Base-by-base conservation (phyloP, 2,329 filamentous ascomycete species). In the Paraconiothyrium sp. region DNA sequence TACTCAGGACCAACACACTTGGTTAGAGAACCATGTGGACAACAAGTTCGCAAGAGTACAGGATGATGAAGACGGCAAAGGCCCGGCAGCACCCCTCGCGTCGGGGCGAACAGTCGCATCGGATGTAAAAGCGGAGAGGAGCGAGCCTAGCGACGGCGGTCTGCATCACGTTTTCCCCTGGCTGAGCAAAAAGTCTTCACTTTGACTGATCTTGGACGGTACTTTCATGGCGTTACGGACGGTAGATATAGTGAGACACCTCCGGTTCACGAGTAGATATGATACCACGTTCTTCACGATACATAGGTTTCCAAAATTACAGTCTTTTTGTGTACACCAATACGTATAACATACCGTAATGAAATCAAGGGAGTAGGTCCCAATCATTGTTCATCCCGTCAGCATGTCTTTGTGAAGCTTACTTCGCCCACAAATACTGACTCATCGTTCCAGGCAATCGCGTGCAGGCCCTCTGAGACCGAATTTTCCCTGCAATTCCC, bases 101-200 rank as follows among this genome's bases (percentile, higher is more conserved):
- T 41, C 37, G 14, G 24, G 11, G 47, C 54, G 56, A 47, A 51
- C 61, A 32, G 61, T 61, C 14, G 57, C 61, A 20, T 41, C 58
- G 35, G 66, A 55, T 46, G 32, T 59, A 5, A 48, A 55, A 14
- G 58, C 58, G 48, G 32, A 41, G 11, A 56, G 60, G 39, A 55
- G 63, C 20, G 64, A 47, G 11, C 20, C 37, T 43, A 7, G 61
- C 54, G 27, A n/a, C 54, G 67, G 50, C 5, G 63, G 65, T 3
- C 49, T 77, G 37, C 60, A 54, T 0, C 76, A 78, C 61, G 72
- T 78, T 0, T 77, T 75, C 54, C 73, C 73, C 1, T 69, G 71
- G 52, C 52, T 76, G 41, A 65, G 44, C 1, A 66, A 71, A 43
- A 75, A 73, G 47, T 86, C 89, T 8, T 89, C 88, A 13, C 60